These are phyloP conservation scores for Crithidia brevicula DNA, from an alignment of 208 protist genomes.

Conservation along the genomic window DNA sequence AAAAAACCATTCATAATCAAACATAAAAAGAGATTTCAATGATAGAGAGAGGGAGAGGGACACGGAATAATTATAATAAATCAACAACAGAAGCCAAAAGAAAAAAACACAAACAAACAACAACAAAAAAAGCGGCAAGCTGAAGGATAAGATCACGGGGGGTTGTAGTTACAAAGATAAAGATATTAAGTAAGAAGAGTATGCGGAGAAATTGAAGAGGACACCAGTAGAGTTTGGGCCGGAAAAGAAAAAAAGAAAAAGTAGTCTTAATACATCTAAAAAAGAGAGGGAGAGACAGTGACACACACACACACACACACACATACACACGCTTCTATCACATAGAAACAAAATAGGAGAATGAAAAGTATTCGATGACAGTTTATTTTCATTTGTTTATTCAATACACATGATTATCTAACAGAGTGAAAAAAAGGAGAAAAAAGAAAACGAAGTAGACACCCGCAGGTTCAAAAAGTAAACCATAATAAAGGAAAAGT, in stretches of 20 bases:
- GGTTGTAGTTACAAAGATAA: too few relatives aligned
- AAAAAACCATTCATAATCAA: neutral
- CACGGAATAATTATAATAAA: neutral
- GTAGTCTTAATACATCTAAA: neutral
- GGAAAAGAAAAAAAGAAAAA: constrained; percentile 6
- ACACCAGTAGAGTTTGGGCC: too few relatives aligned
- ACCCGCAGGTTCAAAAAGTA: constrained; percentile 1
- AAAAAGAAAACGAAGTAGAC: constrained; percentile 10
- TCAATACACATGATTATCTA: too few relatives aligned
- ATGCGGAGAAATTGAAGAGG: too few relatives aligned
- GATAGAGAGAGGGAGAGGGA: neutral
- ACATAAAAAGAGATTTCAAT: neutral
- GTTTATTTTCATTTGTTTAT: too few relatives aligned
- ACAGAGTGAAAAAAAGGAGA: constrained; percentile 17
- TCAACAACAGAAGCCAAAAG: neutral
- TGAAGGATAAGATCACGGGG: too few relatives aligned
- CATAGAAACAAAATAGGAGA: constrained; percentile 19
- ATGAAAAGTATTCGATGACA: too few relatives aligned
- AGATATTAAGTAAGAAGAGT: too few relatives aligned
- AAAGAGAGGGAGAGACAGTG: neutral
- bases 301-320: constrained; percentile 20
- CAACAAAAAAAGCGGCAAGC: neutral
- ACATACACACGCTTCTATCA: constrained; percentile 14
- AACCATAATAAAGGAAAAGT: constrained; percentile 15
- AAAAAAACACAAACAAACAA: neutral